Evolutionary conservation across 345 rosid genomes (phyloP).

Genomic region (Gossypium ekmanianum): DNA sequence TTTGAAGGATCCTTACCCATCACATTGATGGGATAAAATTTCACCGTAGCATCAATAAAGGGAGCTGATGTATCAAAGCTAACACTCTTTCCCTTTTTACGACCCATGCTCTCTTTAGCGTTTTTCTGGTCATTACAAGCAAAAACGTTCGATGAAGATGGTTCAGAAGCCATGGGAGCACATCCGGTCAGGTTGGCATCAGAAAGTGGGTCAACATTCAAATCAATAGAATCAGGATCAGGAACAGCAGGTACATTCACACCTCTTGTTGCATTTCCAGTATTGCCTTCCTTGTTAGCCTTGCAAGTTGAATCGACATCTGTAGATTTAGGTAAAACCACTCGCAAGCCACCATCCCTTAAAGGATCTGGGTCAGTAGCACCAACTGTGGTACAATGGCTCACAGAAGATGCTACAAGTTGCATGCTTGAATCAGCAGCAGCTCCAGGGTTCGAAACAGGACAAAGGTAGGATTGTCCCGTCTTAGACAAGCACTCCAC

Average conservation of each 20-base stretch:
- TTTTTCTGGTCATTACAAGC: slow-evolving; percentile 25
- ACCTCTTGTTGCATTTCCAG: slow-evolving; percentile 13
- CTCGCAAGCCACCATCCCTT: neutral
- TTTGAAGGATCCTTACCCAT: slow-evolving; percentile 7
- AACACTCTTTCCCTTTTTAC: slow-evolving; percentile 17
- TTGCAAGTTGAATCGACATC: slow-evolving; percentile 14
- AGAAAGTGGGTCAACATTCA: slow-evolving; percentile 32
- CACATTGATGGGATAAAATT: neutral
- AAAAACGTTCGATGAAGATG: neutral
- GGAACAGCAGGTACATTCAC: slow-evolving; percentile 9
- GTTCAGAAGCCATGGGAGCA: neutral
- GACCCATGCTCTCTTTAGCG: slow-evolving; percentile 18
- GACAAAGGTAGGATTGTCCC: slow-evolving; percentile 29
- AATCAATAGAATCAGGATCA: slow-evolving; percentile 29
- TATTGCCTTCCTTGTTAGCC: slow-evolving; percentile 14
- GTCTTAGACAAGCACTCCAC: slow-evolving; percentile 40
- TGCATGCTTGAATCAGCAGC: slow-evolving; percentile 16
- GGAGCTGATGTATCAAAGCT: slow-evolving; percentile 14
- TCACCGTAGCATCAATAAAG: slow-evolving; percentile 5
- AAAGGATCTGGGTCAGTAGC: slow-evolving; percentile 8
- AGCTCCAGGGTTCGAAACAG: slow-evolving; percentile 15
- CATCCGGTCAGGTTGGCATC: slow-evolving; percentile 21
- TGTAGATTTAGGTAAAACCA: slow-evolving; percentile 13
- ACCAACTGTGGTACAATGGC: slow-evolving; percentile 16
- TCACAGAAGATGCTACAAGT: slow-evolving; percentile 22